Evolutionary conservation across 2,329 filamentous ascomycete species (phyloP).

Genomic region (Pseudocercospora cruenta): DNA sequence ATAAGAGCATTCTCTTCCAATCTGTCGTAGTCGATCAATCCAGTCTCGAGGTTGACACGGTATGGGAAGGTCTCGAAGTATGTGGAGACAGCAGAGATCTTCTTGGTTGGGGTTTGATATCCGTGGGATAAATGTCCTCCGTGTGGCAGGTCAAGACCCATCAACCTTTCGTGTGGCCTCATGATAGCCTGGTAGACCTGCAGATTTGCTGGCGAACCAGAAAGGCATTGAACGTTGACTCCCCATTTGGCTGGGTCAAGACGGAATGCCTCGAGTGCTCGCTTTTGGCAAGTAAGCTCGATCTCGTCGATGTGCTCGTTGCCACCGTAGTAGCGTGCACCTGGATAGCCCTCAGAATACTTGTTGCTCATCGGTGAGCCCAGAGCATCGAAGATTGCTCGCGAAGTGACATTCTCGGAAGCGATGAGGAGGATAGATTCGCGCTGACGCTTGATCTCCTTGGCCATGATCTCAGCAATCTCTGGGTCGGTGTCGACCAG

Average conservation of each 20-base stretch:
- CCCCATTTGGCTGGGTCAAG: constrained; percentile 89
- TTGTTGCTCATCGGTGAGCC: constrained; percentile 93
- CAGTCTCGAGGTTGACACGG: constrained; percentile 83
- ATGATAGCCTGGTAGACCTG: constrained; percentile 92
- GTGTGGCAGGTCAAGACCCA: constrained; percentile 95
- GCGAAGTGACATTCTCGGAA: constrained; percentile 98
- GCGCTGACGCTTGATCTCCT: constrained; percentile 93
- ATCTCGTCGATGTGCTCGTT: constrained; percentile 99
- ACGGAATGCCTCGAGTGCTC: constrained; percentile 89
- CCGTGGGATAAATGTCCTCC: constrained; percentile 95
- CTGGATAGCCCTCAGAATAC: constrained; percentile 98
- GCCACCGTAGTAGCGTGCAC: constrained; percentile 97
- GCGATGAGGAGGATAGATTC: constrained; percentile 99
- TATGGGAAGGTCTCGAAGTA: constrained; percentile 99
- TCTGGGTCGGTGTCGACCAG: constrained; percentile 89
- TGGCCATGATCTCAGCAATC: constrained; percentile 95
- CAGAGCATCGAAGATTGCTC: constrained; percentile 95
- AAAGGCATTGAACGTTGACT: constrained; percentile 95
- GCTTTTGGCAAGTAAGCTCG: constrained; percentile 90
- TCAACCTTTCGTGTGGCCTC: constrained; percentile 89
- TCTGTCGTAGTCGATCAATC: constrained; percentile 94
- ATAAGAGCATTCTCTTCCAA: constrained; percentile 87
- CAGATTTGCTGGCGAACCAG: constrained; percentile 74
- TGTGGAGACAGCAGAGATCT: constrained; percentile 93
- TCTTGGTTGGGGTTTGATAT: constrained; percentile 84